phyloP scores from a whole-genome alignment of 345 rosid genomes.

The Populus simonii region DNA sequence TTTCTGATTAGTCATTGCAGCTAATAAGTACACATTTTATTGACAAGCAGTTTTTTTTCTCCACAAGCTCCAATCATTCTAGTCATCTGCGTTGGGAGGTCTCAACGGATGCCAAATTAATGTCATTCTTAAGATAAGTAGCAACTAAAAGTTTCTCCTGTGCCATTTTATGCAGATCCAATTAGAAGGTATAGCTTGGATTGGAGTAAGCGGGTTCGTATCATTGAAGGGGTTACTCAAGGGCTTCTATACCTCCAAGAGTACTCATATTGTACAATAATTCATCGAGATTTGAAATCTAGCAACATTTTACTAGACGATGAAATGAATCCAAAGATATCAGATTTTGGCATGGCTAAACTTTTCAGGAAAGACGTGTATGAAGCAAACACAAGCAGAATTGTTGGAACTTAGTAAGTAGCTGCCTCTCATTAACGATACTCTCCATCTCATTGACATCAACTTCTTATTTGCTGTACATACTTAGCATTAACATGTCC shows the following conservation, averaged over 20 bases:
- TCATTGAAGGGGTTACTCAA: slow-evolving; percentile 46
- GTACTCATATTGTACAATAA: slow-evolving; percentile 43
- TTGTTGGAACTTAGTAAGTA: slow-evolving; percentile 45
- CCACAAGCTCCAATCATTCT: too few relatives aligned
- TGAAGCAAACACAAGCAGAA: slow-evolving; percentile 38
- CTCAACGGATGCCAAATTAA: too few relatives aligned
- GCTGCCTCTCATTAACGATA: background rate
- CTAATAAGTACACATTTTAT: background rate
- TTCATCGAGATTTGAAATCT: slow-evolving; percentile 45
- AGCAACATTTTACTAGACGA: slow-evolving; percentile 40
- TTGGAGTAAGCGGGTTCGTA: slow-evolving; percentile 32
- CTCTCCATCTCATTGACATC: too few relatives aligned
- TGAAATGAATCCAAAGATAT: slow-evolving; percentile 42
- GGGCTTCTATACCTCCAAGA: slow-evolving; percentile 50
- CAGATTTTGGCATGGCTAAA: slow-evolving; percentile 46
- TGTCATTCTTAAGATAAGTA: too few relatives aligned
- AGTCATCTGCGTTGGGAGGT: too few relatives aligned
- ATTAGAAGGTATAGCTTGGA: slow-evolving; percentile 15
- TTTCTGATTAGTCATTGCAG: background rate
- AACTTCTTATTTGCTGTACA: too few relatives aligned
- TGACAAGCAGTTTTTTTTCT: too few relatives aligned
- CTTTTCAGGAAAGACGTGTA: slow-evolving; percentile 28
- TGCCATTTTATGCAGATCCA: slow-evolving; percentile 24
- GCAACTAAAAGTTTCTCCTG: too few relatives aligned
- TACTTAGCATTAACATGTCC: too few relatives aligned